A percentile compares a stretch with the other conserved stretches of the same genome.
phyloP scores from a whole-genome alignment of 495 filamentous ascomycete species.

The Sporormia fimetaria region DNA sequence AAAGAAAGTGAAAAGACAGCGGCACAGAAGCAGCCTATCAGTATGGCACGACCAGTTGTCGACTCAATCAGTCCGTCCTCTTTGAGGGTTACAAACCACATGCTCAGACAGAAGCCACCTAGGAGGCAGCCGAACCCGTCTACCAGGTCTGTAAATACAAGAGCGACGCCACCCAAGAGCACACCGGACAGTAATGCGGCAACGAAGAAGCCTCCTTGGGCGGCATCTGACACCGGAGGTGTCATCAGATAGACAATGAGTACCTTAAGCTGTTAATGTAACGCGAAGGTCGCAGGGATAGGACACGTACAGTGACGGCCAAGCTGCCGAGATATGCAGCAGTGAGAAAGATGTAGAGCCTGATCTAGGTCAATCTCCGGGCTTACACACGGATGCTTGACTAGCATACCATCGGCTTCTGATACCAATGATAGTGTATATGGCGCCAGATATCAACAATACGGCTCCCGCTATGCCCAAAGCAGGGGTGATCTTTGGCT shows the following conservation, averaged over 20 bases:
- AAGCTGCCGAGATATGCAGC: conserved; percentile 61
- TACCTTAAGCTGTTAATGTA: conserved; percentile 36
- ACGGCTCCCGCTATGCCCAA: conserved; percentile 68
- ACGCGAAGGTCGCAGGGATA: background rate
- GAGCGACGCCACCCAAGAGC: conserved; percentile 61
- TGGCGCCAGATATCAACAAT: conserved; percentile 54
- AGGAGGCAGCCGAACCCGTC: conserved; percentile 80
- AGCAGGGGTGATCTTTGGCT: conserved; percentile 66
- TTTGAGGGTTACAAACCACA: conserved; percentile 76
- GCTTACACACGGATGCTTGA: background rate
- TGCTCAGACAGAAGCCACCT: conserved; percentile 76
- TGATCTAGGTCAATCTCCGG: conserved; percentile 5
- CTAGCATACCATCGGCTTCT: conserved; percentile 55
- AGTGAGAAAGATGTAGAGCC: conserved; percentile 71
- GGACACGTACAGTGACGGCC: conserved; percentile 49
- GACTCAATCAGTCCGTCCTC: conserved; percentile 60
- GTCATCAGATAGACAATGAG: conserved; percentile 86
- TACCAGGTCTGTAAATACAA: conserved; percentile 75
- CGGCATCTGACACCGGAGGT: conserved; percentile 58
- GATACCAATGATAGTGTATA: conserved; percentile 69
- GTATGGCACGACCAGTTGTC: conserved; percentile 51
- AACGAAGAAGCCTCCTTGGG: conserved; percentile 84
- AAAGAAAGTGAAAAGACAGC: conserved; percentile 64
- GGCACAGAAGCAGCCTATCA: conserved; percentile 62
- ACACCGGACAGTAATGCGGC: conserved; percentile 64